Base-by-base conservation (phyloP, 306 rosid genomes). In the Glycine soja region DNA sequence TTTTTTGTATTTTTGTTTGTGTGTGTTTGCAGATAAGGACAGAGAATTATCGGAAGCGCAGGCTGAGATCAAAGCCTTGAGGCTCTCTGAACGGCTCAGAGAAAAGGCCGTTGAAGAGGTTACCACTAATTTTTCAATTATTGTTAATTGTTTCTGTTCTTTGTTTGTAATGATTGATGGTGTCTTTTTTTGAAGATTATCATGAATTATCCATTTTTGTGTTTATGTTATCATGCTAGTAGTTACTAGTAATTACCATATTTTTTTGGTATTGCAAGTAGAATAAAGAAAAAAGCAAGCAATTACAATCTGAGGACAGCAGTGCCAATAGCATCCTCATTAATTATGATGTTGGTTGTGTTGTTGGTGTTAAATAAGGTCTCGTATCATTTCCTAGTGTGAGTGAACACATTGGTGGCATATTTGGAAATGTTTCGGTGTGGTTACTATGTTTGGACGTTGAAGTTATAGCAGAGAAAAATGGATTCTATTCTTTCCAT, bases 61-160 rank as follows among this genome's bases (percentile, higher is more conserved):
- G 59, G 99, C 97, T 52, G 95, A 93, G 97, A 96, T 96, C 97
- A 96, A 86, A 88, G 99, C 97, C 62, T 87, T 96, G 86, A 90
- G 74, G 87, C 84, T 86, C 2, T 93, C 99, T 43, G 99, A 96
- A 79, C 90, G 98, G 34, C 94, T 91, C 13, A 90, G 94, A 83
- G 99, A 96, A 81, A 96, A 96, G 84, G 99, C 99, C 14, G 92
- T 91, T 63, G 98, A 94, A 92, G 98, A 94, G 97, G 97, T 94
- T 46, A 82, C 14, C 11, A 59, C 30, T 58, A 67, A 58, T 47
- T 89, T 76, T 79, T 71, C 15, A 63, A 24, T 76, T 75, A 40
- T 40, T 66, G 30, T 24, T 24, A 24, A 24, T 24, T 24, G 2
- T 24, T 24, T 6, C 19, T 18, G 34, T 61, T 45, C 4, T 80